Percentiles rank a stretch among this genome's conserved stretches.
phyloP scores from a whole-genome alignment of 257 asterid genomes.

The Apocynum venetum region DNA sequence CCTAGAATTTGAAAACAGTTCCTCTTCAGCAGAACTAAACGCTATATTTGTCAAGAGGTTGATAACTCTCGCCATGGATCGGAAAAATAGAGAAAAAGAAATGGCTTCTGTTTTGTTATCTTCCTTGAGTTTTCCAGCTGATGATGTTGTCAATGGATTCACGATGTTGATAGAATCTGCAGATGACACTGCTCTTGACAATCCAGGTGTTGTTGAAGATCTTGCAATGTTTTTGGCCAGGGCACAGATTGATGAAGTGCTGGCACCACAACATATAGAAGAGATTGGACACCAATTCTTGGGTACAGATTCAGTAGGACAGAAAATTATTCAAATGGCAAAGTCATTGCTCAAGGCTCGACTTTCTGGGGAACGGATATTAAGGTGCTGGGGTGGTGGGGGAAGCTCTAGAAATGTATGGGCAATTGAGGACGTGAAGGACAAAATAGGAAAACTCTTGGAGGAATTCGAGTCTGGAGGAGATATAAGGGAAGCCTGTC shows the following conservation, averaged over 20 bases:
- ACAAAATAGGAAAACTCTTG: conserved; percentile 58
- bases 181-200: conserved; percentile 82
- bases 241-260: conserved; percentile 80
- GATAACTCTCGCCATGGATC: conserved; percentile 84
- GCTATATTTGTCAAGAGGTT: conserved; percentile 74
- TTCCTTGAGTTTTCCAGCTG: conserved; percentile 75
- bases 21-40: conserved; percentile 47
- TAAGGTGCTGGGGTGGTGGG: conserved; percentile 92
- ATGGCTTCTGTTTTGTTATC: conserved; percentile 88
- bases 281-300: conserved; percentile 64
- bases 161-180: conserved; percentile 73
- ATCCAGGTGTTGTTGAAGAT: conserved; percentile 74
- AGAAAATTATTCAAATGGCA: conserved; percentile 59
- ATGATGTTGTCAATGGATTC: conserved; percentile 73
- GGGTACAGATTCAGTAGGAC: conserved; percentile 51
- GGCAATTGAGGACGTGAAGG: conserved; percentile 82
- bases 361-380: conserved; percentile 78
- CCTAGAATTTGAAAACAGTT: conserved; percentile 56
- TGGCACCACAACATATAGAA: conserved; percentile 79
- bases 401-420: conserved; percentile 62
- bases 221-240: conserved; percentile 80
- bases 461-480: conserved; percentile 85
- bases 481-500: conserved; percentile 71
- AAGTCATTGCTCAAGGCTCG: conserved; percentile 67
- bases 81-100: conserved; percentile 86